phyloP scores from a whole-genome alignment of 2,329 filamentous ascomycete genomes.

The Aureobasidium sp. region DNA sequence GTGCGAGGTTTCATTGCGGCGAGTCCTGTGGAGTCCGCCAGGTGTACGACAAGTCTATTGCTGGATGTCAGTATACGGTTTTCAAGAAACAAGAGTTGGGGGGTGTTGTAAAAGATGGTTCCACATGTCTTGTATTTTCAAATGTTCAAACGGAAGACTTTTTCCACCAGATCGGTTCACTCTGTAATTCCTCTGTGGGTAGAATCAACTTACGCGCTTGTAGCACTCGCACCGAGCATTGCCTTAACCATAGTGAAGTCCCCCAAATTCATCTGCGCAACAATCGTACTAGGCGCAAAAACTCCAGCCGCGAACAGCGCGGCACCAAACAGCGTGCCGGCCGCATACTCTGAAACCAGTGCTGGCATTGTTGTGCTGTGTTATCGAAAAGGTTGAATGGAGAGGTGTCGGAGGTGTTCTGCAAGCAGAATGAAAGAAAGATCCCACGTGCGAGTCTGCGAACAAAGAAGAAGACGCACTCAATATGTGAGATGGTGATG shows the following conservation, averaged over 20 bases:
- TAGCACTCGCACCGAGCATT: conserved; percentile 54
- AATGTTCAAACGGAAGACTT: neutral
- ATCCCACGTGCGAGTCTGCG: neutral
- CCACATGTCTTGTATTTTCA: neutral
- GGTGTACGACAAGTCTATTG: conserved; percentile 27
- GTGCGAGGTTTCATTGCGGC: conserved; percentile 40
- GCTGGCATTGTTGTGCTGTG: conserved; percentile 3
- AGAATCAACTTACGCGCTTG: conserved; percentile 47
- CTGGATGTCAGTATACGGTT: neutral
- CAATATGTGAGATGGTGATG: neutral
- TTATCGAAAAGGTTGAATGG: neutral
- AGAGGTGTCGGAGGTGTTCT: neutral
- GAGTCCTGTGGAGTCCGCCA: conserved; percentile 37
- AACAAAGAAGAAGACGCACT: neutral
- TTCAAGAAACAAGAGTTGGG: neutral
- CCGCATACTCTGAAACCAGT: conserved; percentile 8
- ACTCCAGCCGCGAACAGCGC: conserved; percentile 53
- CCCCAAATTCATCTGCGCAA: conserved; percentile 50
- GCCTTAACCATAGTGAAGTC: conserved; percentile 59
- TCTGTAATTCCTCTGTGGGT: neutral
- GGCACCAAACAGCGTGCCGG: conserved; percentile 52
- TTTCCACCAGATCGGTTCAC: neutral
- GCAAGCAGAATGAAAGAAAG: neutral
- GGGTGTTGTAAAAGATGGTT: neutral
- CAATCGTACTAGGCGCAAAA: conserved; percentile 49